Evolutionary conservation across 2,329 filamentous ascomycete species (phyloP), one percentile per base, ranked within the genome.

Genomic region (Fusarium sp.): DNA sequence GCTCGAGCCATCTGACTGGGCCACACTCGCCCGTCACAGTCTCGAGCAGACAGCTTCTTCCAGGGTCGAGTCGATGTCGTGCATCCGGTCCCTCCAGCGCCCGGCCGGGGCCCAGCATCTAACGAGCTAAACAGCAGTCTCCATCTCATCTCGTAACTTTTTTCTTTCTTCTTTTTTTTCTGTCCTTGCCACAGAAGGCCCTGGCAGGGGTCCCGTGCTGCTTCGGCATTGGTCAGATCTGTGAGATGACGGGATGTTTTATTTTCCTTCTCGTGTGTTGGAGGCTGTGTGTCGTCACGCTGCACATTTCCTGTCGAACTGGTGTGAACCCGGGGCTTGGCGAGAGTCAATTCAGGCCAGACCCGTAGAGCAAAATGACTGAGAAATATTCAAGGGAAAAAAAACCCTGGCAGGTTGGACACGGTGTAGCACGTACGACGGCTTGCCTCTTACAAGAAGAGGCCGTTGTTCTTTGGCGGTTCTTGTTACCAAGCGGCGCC

Each of bases 21-120:
- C 62, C 67, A 60, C 46, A 72, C 52, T 11, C 6, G 65, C 52
- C 27, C 23, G 23, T 23, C 23, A 23, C 23, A 23, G 23, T 23
- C 23, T 23, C 23, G 23, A 23, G 23, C 23, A 23, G 23, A 23
- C 23, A 23, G 23, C 23, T 23, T 23, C 31, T 36, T 48, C 48
- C 58, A 37, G 57, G 28, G 79, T 79, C 80, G 80, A 84, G 81
- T 83, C 78, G 80, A 84, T 84, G 79, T 79, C 75, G 76, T 79
- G 78, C 78, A 78, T 78, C 60, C 50, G 70, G 65, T 44, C 46
- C 50, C 50, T 51, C 39, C 54, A 58, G 18, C 54, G 58, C 50
- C 44, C 44, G 57, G 46, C 28, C 37, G 23, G 31, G 53, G 30
- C 23, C 23, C 23, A 23, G 23, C 23, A 23, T 23, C 23, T 23